Evolutionary conservation across 106 monocot species (phyloP).

Genomic region (Dendrobium chrysotoxum): DNA sequence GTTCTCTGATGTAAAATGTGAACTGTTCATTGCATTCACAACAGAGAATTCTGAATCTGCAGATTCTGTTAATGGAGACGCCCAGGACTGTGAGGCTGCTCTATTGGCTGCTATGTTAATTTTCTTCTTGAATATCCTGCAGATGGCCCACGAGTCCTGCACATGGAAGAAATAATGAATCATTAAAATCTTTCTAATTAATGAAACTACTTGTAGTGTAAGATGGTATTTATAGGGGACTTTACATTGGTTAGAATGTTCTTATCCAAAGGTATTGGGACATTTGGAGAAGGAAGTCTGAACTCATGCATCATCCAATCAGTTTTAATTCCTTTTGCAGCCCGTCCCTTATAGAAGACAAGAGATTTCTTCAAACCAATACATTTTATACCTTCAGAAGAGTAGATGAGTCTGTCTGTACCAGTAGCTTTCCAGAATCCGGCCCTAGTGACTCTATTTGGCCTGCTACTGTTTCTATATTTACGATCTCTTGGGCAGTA

Average conservation of each 20-base stretch:
- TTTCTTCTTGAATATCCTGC: conserved; percentile 61
- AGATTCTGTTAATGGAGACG: conserved; percentile 3
- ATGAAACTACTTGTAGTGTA: not conserved
- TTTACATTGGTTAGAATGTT: conserved; percentile 46
- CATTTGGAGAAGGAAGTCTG: conserved; percentile 44
- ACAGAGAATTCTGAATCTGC: too few relatives aligned
- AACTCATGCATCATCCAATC: conserved; percentile 38
- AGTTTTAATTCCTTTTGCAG: too few relatives aligned
- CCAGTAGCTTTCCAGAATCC: conserved; percentile 84
- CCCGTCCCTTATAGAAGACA: too few relatives aligned
- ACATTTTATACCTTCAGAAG: too few relatives aligned
- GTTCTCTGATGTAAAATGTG: conserved; percentile 18
- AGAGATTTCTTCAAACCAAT: too few relatives aligned
- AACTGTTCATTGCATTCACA: conserved; percentile 4
- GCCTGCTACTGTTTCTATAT: conserved; percentile 60
- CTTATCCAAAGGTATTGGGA: conserved; percentile 37
- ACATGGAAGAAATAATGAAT: not conserved
- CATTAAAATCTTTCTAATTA: not conserved
- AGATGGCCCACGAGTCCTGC: conserved; percentile 70
- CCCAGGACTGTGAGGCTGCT: conserved; percentile 40
- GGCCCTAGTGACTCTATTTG: conserved; percentile 63
- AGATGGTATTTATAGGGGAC: not conserved
- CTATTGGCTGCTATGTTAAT: conserved; percentile 42
- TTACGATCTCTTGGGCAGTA: conserved; percentile 66
- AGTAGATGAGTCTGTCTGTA: too few relatives aligned